Conservation (phyloP, 495 filamentous ascomycete genomes). For the Penicillium ucsense region DNA sequence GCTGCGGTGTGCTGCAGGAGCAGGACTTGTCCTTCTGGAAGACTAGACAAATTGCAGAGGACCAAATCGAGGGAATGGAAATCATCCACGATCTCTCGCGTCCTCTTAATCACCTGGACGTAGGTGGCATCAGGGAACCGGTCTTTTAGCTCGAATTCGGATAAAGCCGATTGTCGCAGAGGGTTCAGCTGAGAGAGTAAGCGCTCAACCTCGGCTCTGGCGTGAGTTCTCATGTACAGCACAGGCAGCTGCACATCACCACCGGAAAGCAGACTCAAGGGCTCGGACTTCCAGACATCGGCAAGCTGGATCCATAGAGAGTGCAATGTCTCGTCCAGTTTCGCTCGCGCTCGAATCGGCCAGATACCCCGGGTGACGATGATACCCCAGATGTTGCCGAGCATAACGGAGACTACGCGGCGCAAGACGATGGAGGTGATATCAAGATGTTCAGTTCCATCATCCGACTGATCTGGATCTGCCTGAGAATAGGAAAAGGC, state of each 20-base stretch:
- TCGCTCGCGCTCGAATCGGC: constrained; percentile 80
- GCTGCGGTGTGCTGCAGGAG: constrained; percentile 68
- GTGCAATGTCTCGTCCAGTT: constrained; percentile 76
- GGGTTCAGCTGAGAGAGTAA: constrained; percentile 57
- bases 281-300: constrained; percentile 90
- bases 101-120: constrained; percentile 64
- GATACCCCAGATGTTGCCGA: constrained; percentile 87
- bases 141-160: constrained; percentile 75
- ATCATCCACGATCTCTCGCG: constrained; percentile 73
- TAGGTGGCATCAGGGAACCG: constrained; percentile 69
- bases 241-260: constrained; percentile 39
- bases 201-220: constrained; percentile 60
- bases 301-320: constrained; percentile 90
- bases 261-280: constrained; percentile 55
- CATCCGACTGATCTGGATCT: constrained; percentile 58
- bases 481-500: constrained; percentile 76
- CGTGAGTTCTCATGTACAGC: constrained; percentile 72
- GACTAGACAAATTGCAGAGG: constrained; percentile 65
- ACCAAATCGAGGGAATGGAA: constrained; percentile 94
- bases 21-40: constrained; percentile 67
- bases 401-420: constrained; percentile 79
- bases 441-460: constrained; percentile 75
- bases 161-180: constrained; percentile 57
- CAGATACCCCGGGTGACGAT: constrained; percentile 83
- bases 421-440: constrained; percentile 84